Evolutionary conservation across 345 rosid genomes (phyloP).

Genomic region (Pistacia vera): DNA sequence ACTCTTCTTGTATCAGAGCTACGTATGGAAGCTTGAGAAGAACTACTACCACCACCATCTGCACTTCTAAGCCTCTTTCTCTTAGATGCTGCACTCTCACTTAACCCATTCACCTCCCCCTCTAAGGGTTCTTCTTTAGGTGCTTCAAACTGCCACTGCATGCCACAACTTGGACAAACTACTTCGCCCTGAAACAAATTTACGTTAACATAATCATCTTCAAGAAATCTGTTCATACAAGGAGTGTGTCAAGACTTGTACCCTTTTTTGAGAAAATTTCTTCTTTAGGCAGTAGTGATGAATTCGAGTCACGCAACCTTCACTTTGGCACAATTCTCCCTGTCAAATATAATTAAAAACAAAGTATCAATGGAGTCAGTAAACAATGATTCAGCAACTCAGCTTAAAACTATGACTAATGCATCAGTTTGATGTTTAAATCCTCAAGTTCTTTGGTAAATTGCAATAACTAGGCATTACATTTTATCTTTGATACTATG

Average conservation of each 20-base stretch:
- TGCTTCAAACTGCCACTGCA: slow-evolving; percentile 46
- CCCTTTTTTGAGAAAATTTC: slow-evolving; percentile 53
- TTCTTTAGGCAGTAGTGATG: slow-evolving; percentile 81
- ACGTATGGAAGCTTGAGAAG: slow-evolving; percentile 45
- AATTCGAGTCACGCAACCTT: slow-evolving; percentile 61
- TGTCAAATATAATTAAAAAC: slow-evolving; percentile 26
- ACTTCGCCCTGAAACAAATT: slow-evolving; percentile 45
- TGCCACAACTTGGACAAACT: slow-evolving; percentile 69
- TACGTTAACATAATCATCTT: not conserved
- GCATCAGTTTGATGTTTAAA: not conserved
- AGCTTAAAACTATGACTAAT: not conserved
- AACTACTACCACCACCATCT: slow-evolving; percentile 22
- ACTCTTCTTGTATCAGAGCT: slow-evolving; percentile 44
- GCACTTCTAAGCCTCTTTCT: slow-evolving; percentile 42
- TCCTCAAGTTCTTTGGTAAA: not conserved
- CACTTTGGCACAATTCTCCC: slow-evolving; percentile 76
- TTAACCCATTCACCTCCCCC: slow-evolving; percentile 28
- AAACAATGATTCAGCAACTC: not conserved
- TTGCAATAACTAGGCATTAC: not conserved
- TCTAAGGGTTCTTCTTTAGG: slow-evolving; percentile 53
- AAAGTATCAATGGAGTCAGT: not conserved
- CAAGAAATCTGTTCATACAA: not conserved
- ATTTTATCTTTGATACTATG: not conserved
- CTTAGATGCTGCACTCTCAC: slow-evolving; percentile 33
- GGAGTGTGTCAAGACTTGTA: slow-evolving; percentile 22